Evolutionary conservation across 1,139 yeast species (phyloP), one percentile per base, ranked within the genome.

Genomic region (Saccharomyces hybrid): DNA sequence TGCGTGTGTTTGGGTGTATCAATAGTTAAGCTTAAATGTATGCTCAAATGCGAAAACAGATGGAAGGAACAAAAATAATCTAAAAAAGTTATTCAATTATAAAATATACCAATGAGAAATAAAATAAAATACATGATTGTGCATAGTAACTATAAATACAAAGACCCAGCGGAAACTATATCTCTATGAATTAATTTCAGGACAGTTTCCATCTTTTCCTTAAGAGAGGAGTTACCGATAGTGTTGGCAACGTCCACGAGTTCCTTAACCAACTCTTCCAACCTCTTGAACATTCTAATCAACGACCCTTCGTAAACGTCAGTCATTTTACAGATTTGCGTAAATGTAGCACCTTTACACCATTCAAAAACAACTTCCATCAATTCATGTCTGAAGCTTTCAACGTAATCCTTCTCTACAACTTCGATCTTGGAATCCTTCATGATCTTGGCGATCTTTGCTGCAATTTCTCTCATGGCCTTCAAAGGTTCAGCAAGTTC

Each of bases 341-440:
- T 91, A 72, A 95, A 95, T 0, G 93, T 76, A 3, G 96, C 96
- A 29, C 98, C 98, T 68, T 86, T 86, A 69, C 97, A 88, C 99
- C 99, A 95, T 49, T 95, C 89, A 71, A 75, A 89, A 0, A 95
- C 96, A 52, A 93, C 98, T 69, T 90, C 98, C 98, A 95, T 91
- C 61, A 95, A 77, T 68, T 93, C 96, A 26, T 90, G 85, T 70
- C 96, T 83, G 76, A 93, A 95, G 31, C 86, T 80, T 68, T 90
- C 96, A 48, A 93, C 85, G 67, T 93, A 95, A 59, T 91, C 98
- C 65, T 89, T 89, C 68, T 90, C 98, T 5, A 84, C 84, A 50
- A 93, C 76, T 60, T 91, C 96, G 53, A 95, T 78, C 71, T 93
- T 91, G 69, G 95, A 86, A 68, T 93, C 98, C 63, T 83, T 84